Conservation (phyloP, 2,329 filamentous ascomycete species). For the Colletotrichum falcatum region DNA sequence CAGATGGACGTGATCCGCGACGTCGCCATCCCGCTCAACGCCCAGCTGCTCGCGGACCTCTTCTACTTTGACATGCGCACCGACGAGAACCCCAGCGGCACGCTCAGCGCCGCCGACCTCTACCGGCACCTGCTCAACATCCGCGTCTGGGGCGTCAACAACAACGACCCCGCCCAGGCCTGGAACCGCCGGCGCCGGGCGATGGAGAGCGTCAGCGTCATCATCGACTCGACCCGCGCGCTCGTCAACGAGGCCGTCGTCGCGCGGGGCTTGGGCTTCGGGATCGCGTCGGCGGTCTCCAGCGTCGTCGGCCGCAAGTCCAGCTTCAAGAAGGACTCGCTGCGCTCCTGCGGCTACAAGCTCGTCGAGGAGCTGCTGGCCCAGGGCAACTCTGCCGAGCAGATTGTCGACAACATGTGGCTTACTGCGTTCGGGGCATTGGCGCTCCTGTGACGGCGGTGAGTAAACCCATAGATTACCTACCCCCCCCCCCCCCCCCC, state of each 20-base stretch:
- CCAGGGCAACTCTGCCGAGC: conserved; percentile 49
- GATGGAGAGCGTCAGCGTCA: conserved; percentile 51
- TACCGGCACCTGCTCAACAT: conserved; percentile 58
- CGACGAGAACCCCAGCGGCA: conserved; percentile 63
- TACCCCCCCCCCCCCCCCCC: too few relatives aligned
- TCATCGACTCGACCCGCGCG: conserved; percentile 54
- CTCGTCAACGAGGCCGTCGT: conserved; percentile 53
- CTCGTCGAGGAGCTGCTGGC: conserved; percentile 53
- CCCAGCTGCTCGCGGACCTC: conserved; percentile 65
- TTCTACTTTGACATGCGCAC: conserved; percentile 71
- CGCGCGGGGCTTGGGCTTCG: conserved; percentile 49
- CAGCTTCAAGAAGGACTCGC: conserved; percentile 48
- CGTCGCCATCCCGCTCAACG: conserved; percentile 69
- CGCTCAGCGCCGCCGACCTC: conserved; percentile 53
- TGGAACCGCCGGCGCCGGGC: conserved; percentile 60
- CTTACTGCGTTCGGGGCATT: conserved; percentile 54
- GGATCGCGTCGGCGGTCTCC: conserved; percentile 47
- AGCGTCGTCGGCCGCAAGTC: conserved; percentile 47
- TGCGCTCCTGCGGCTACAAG: conserved; percentile 55
- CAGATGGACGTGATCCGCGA: conserved; percentile 61
- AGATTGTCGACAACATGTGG: conserved; percentile 53
- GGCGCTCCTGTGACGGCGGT: conserved; percentile 55
- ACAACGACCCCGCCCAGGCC: conserved; percentile 59
- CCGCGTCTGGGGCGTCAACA: conserved; percentile 60
- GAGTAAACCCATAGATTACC: conserved; percentile 39